Evolutionary conservation across 1,284 basidiomycete genomes (phyloP).

Genomic region (Tetrapyrgos nigripes): DNA sequence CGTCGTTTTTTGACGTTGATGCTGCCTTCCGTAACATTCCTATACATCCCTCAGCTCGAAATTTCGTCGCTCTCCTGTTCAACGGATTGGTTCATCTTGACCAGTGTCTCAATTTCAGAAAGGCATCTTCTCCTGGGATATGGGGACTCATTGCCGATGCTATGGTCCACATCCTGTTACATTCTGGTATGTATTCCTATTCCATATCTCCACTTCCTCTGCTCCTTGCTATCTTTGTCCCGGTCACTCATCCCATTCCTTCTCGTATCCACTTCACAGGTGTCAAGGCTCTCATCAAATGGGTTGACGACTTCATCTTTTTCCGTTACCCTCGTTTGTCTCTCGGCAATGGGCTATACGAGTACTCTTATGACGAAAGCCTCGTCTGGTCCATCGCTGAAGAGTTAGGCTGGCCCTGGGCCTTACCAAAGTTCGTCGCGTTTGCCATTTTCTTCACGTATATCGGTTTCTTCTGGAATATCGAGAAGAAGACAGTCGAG

Average conservation of each 20-base stretch:
- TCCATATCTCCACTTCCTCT: too few relatives aligned
- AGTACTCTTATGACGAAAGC: constrained; percentile 14
- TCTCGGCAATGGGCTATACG: background rate
- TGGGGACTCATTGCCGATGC: constrained; percentile 41
- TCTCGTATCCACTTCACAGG: too few relatives aligned
- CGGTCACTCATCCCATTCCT: too few relatives aligned
- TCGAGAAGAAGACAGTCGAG: too few relatives aligned
- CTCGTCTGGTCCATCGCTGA: constrained; percentile 23
- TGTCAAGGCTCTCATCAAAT: constrained; percentile 34
- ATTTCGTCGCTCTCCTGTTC: too few relatives aligned
- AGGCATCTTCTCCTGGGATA: constrained; percentile 31
- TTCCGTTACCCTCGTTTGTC: constrained; percentile 16
- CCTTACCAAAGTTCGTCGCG: constrained; percentile 32
- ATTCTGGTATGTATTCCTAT: too few relatives aligned
- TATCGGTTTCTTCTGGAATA: too few relatives aligned
- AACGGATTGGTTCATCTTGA: too few relatives aligned
- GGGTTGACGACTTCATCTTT: constrained; percentile 43
- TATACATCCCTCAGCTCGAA: constrained; percentile 25
- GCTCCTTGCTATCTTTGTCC: too few relatives aligned
- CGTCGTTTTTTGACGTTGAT: constrained; percentile 34
- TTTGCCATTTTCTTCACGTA: too few relatives aligned
- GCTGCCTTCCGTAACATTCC: constrained; percentile 35
- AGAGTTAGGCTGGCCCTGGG: constrained; percentile 36
- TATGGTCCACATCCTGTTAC: constrained; percentile 19
- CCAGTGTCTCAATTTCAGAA: too few relatives aligned